Evolutionary conservation across 306 rosid genomes (phyloP).

Genomic region (Macrotyloma uniflorum): DNA sequence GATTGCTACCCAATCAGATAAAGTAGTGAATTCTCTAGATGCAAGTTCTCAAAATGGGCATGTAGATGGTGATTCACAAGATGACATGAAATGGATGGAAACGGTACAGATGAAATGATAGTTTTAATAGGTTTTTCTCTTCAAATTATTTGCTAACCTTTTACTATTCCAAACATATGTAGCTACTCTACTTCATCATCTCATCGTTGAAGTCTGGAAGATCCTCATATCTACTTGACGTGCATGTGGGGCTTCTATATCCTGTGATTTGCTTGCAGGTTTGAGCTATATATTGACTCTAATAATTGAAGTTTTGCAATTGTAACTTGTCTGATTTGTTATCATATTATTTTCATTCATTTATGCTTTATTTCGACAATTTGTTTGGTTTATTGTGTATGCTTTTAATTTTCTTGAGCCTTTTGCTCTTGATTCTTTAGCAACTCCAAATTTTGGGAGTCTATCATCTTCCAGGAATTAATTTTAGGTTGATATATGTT

Average conservation of each 20-base stretch:
- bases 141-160: conserved; percentile 34
- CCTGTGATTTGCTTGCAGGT: conserved; percentile 98
- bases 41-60: conserved; percentile 66
- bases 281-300: conserved; percentile 33
- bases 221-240: conserved; percentile 81
- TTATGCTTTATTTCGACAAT: conserved; percentile 20
- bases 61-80: conserved; percentile 72
- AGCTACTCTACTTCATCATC: conserved; percentile 90
- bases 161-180: conserved; percentile 44
- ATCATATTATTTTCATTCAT: conserved; percentile 11
- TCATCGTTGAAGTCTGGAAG: conserved; percentile 92
- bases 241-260: conserved; percentile 86
- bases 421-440: conserved; percentile 9
- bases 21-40: conserved; percentile 50
- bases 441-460: not conserved
- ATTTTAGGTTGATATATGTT: conserved; percentile 10
- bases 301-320: conserved; percentile 6
- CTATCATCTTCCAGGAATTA: conserved; percentile 9
- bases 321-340: conserved; percentile 17
- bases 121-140: conserved; percentile 30
- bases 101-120: conserved; percentile 62
- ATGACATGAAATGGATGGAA: conserved; percentile 97
- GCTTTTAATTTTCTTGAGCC: conserved; percentile 26
- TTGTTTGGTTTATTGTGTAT: conserved; percentile 9
- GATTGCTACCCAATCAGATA: conserved; percentile 69